phyloP scores from a whole-genome alignment of 2,329 filamentous ascomycete genomes.

The Neopestalotiopsis clavispora region DNA sequence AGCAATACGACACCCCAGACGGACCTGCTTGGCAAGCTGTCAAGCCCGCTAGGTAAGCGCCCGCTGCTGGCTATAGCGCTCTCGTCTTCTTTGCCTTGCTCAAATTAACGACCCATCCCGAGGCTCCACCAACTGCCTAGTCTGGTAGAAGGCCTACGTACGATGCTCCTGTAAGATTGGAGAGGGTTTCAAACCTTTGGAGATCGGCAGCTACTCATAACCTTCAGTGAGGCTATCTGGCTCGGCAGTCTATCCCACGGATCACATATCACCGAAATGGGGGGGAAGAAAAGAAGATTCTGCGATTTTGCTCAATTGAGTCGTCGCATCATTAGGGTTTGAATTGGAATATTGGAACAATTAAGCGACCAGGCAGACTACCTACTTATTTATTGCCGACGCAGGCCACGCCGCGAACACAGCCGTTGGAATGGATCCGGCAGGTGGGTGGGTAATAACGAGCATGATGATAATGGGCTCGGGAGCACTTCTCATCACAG shows the following conservation, averaged over 20 bases:
- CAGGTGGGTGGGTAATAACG: neutral
- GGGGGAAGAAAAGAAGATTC: neutral
- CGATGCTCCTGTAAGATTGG: conserved; percentile 1
- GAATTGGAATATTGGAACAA: neutral
- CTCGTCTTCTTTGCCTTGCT: neutral
- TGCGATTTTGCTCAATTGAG: neutral
- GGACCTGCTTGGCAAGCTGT: neutral
- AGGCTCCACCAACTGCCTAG: neutral
- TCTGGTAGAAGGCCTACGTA: neutral
- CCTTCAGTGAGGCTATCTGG: neutral
- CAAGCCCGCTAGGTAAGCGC: neutral
- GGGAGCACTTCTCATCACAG: neutral
- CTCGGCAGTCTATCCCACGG: neutral
- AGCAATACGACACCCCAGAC: neutral
- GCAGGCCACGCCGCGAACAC: neutral
- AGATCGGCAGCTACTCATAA: neutral
- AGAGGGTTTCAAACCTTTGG: neutral
- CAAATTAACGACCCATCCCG: neutral
- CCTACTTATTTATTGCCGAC: neutral
- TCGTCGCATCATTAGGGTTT: neutral
- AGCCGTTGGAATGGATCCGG: neutral
- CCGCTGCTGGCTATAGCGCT: neutral
- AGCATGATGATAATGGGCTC: neutral
- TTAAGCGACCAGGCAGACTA: neutral
- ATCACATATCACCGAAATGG: neutral